A percentile compares a stretch with the other conserved stretches of the same genome.
phyloP scores from a whole-genome alignment of 331 rosid genomes.

The Quercus tomentella region DNA sequence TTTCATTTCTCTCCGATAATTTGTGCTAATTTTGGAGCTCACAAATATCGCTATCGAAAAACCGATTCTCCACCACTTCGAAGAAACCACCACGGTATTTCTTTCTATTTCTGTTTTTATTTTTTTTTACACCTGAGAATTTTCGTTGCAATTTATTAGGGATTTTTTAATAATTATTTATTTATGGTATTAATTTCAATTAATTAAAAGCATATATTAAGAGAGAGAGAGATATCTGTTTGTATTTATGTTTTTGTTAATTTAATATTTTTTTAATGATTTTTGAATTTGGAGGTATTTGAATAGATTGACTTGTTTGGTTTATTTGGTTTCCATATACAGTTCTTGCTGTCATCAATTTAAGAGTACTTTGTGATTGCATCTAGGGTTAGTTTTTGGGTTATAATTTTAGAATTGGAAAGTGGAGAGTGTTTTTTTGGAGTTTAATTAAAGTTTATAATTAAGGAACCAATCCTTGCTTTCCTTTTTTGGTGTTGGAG shows the following conservation, averaged over 20 bases:
- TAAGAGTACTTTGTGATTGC: no score
- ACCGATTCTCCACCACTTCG: background rate
- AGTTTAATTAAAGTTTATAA: background rate
- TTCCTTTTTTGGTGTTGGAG: background rate
- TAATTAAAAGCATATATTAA: background rate
- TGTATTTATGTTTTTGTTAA: background rate
- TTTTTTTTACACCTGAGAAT: background rate
- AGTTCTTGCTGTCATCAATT: no score
- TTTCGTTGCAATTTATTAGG: background rate
- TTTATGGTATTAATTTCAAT: background rate
- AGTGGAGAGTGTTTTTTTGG: background rate
- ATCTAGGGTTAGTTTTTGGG: background rate
- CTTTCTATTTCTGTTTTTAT: background rate
- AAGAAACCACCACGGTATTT: constrained; percentile 32
- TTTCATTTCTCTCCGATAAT: background rate
- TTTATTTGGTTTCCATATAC: no score
- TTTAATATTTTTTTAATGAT: background rate
- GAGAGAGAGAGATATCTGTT: background rate
- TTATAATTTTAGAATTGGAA: background rate
- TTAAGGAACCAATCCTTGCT: background rate
- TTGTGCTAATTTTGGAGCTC: constrained; percentile 5
- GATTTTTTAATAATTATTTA: background rate
- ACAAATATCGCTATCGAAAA: background rate
- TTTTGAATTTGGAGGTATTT: background rate
- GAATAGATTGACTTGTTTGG: background rate